phyloP scores from a whole-genome alignment of 306 rosid genomes.

The Malus orientalis region DNA sequence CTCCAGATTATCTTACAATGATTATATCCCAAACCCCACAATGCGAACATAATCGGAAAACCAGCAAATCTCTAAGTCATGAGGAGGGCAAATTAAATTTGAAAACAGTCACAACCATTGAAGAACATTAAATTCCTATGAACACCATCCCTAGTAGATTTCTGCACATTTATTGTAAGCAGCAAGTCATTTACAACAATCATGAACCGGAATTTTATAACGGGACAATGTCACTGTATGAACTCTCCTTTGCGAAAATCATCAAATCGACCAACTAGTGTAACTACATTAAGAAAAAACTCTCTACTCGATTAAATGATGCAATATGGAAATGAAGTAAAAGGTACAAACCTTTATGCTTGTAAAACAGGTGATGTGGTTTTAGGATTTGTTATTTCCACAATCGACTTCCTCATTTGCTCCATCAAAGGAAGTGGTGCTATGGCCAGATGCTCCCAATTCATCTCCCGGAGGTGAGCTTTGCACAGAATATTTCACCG shows the following conservation, averaged over 20 bases:
- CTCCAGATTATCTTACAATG: background rate
- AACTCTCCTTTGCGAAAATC: background rate
- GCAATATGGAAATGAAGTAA: background rate
- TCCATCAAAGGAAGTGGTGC: conserved; percentile 17
- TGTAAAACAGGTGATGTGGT: conserved; percentile 27
- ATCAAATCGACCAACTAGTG: background rate
- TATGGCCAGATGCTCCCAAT: conserved; percentile 30
- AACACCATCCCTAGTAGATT: background rate
- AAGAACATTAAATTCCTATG: background rate
- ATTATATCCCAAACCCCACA: background rate
- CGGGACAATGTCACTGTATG: background rate
- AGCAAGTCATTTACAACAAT: background rate
- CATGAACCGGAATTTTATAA: background rate
- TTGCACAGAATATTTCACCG: conserved; percentile 15
- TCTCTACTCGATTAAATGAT: background rate
- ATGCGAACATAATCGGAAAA: background rate
- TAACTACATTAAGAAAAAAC: background rate
- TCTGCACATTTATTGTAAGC: background rate
- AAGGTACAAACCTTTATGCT: conserved; percentile 35
- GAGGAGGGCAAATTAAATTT: background rate
- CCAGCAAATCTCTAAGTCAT: background rate
- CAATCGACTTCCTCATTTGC: conserved; percentile 19
- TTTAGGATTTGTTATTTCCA: conserved; percentile 20
- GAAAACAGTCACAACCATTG: background rate
- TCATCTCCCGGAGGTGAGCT: conserved; percentile 21